Evolutionary conservation across 768 basidiomycete species (phyloP).

Genomic region (Psilocybe tampanensis): DNA sequence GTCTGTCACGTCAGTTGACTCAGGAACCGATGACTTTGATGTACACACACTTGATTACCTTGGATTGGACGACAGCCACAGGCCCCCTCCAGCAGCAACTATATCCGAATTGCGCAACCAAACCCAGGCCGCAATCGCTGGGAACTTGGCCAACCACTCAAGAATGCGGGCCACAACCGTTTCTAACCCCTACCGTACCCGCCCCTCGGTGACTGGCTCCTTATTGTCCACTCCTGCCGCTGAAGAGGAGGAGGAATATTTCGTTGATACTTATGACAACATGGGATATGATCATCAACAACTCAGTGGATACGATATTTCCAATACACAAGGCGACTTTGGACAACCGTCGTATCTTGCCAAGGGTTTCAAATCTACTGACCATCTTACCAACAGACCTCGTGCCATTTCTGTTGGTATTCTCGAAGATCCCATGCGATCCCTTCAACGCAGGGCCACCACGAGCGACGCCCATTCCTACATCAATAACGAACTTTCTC

Average conservation of each 20-base stretch:
- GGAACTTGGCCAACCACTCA: constrained; percentile 77
- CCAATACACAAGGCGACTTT: constrained; percentile 51
- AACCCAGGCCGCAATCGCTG: constrained; percentile 87
- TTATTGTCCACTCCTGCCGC: constrained; percentile 66
- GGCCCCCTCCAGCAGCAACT: constrained; percentile 81
- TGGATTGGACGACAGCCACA: constrained; percentile 77
- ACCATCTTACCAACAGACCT: constrained; percentile 69
- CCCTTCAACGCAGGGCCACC: constrained; percentile 64
- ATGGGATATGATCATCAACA: constrained; percentile 55
- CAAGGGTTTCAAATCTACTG: constrained; percentile 74
- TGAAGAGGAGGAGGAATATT: constrained; percentile 78
- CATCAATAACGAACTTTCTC: constrained; percentile 55
- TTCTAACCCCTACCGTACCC: constrained; percentile 84
- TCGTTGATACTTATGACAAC: constrained; percentile 57
- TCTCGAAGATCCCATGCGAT: constrained; percentile 77
- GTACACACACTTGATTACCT: constrained; percentile 97
- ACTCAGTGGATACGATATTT: constrained; percentile 62
- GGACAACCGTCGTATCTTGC: constrained; percentile 62
- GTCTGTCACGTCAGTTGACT: constrained; percentile 78
- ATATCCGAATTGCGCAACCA: constrained; percentile 88
- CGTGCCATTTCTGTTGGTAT: constrained; percentile 90
- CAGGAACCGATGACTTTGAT: constrained; percentile 84
- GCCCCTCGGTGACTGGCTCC: constrained; percentile 60
- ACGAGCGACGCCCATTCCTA: constrained; percentile 60
- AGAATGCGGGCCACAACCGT: constrained; percentile 90